Base-by-base conservation (phyloP, 1,139 yeast species). In the Kluyveromyces sp. region DNA sequence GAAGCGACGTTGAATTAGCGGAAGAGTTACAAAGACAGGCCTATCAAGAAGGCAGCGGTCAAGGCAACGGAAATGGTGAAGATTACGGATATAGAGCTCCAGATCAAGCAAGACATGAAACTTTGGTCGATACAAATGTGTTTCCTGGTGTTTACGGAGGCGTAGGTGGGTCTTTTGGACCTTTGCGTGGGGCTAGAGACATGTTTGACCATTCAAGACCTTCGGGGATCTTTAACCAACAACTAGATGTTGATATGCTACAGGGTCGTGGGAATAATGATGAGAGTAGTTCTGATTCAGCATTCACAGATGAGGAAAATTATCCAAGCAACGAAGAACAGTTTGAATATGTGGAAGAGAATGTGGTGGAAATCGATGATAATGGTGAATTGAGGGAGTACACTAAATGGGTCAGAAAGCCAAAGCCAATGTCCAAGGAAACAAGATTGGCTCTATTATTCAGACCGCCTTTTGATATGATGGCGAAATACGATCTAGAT, bases 401-500 rank as follows among this genome's bases (percentile, higher is more conserved):
- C 36, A 54, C 56, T 3, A 58, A 59, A 44, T 28, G 60, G 39
- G 63, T 63, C 1, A 54, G 54, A 40, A 56, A 50, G 41, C 57
- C 59, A 3, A 58, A 54, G 41, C 47, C 50, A 5, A 51, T 56
- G 45, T 50, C 63, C 7, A 63, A 56, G 47, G 65, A 60, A 45
- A 59, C 59, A 45, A 71, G 94, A 47, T 70, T 92, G 46, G 96
- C 96, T 4, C 75, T 75, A 50, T 70, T 92, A 35, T 92, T 90
- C 66, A 73, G 94, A 51, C 98, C 98, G 0, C 98, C 98, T 0
- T 92, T 88, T 67, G 97, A 92, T 58, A 70, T 92, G 39, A 88
- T 92, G 64, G 71, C 80, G 25, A 78, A 76, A 52, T 56, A 80
- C 10, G 79, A 77, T 50, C 66, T 94, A 27, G 95, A 87, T 36